phyloP scores from a whole-genome alignment of 1,284 basidiomycete genomes.

The Irpex sp. region DNA sequence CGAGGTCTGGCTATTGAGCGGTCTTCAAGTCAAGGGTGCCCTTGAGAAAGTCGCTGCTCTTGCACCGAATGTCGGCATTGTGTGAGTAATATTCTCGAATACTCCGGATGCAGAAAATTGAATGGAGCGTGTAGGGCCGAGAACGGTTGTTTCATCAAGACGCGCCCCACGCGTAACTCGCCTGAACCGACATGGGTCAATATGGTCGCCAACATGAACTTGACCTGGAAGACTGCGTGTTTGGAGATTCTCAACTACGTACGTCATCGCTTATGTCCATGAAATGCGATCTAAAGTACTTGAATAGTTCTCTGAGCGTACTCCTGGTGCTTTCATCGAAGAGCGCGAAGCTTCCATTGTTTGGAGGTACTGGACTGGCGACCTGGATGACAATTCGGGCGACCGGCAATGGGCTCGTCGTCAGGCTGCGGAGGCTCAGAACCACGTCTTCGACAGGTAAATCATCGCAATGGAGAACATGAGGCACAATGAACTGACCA shows the following conservation, averaged over 20 bases:
- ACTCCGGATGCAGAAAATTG: neutral
- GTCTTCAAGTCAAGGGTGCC: constrained; percentile 58
- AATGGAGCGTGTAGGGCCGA: constrained; percentile 53
- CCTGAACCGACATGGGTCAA: constrained; percentile 60
- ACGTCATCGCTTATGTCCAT: constrained; percentile 25
- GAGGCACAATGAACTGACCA: neutral
- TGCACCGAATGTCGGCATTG: constrained; percentile 72
- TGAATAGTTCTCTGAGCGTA: neutral
- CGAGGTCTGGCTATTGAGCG: constrained; percentile 82
- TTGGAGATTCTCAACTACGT: constrained; percentile 82
- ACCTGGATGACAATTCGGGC: constrained; percentile 40
- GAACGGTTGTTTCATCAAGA: constrained; percentile 84
- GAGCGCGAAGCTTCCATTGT: constrained; percentile 82
- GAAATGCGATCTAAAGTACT: too few species aligned
- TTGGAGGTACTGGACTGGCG: constrained; percentile 77
- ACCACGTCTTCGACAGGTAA: constrained; percentile 81
- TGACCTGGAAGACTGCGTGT: constrained; percentile 77
- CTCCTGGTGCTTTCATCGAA: constrained; percentile 81
- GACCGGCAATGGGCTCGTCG: constrained; percentile 77
- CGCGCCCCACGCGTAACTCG: constrained; percentile 34
- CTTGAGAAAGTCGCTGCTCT: constrained; percentile 60
- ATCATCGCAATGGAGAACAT: constrained; percentile 5
- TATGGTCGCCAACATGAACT: constrained; percentile 75
- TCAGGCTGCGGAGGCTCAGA: constrained; percentile 87
- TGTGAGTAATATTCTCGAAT: constrained; percentile 40